phyloP scores from a whole-genome alignment of 495 filamentous ascomycete species.

The Podospora fimiseda region DNA sequence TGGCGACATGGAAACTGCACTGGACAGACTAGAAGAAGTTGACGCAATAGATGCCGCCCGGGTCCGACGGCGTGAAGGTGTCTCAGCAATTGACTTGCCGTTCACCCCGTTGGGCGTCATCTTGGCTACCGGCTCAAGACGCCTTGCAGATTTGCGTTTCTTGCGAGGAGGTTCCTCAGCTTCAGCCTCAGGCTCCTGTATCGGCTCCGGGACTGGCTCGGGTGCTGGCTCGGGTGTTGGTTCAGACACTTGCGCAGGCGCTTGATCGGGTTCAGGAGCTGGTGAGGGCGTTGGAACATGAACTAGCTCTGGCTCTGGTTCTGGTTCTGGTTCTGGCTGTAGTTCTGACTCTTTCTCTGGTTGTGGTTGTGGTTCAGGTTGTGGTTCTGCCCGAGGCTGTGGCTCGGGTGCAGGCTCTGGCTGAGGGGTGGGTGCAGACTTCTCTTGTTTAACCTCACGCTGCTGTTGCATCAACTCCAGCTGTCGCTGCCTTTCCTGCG shows the following conservation, averaged over 20 bases:
- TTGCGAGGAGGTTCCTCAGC: constrained; percentile 21
- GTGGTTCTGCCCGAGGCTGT: constrained; percentile 1
- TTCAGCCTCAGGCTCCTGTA: constrained; percentile 3
- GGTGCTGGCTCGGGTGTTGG: constrained; percentile 7
- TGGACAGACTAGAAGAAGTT: constrained; percentile 30
- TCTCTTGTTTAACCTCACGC: background rate
- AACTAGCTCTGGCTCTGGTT: constrained; percentile 3
- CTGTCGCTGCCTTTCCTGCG: background rate
- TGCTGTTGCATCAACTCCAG: constrained; percentile 1
- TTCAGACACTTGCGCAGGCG: no score
- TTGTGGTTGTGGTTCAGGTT: constrained; percentile 1
- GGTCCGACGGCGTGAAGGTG: constrained; percentile 19
- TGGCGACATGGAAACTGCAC: constrained; percentile 27
- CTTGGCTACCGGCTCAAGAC: constrained; percentile 14
- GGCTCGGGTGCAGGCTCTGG: constrained; percentile 5
- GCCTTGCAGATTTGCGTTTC: constrained; percentile 25
- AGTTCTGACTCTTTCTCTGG: background rate
- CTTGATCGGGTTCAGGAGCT: no score
- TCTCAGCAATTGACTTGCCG: constrained; percentile 20
- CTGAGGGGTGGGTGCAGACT: background rate
- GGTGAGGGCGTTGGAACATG: no score
- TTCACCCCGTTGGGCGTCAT: constrained; percentile 17
- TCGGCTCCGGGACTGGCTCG: constrained; percentile 4
- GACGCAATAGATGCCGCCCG: constrained; percentile 20
- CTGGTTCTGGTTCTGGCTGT: background rate